phyloP scores from a whole-genome alignment of 2,329 filamentous ascomycete species.

The Zasmidium cellare region DNA sequence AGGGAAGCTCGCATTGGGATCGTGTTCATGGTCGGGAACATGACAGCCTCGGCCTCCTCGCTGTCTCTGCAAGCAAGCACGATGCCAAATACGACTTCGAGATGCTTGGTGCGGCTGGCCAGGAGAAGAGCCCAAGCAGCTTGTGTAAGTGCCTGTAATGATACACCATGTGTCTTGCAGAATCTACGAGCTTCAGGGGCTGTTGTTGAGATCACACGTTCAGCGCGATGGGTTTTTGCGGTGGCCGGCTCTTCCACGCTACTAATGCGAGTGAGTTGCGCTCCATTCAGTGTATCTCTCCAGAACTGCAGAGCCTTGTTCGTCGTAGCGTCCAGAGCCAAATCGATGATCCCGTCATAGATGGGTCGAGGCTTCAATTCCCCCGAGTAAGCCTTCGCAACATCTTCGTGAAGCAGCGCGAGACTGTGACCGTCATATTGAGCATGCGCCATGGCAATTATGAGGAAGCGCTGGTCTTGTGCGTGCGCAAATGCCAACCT shows the following conservation, averaged over 20 bases:
- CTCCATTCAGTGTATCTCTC: slow-evolving; percentile 64
- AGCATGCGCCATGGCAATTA: slow-evolving; percentile 78
- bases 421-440: slow-evolving; percentile 90
- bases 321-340: slow-evolving; percentile 51
- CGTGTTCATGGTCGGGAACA: slow-evolving; percentile 94
- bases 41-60: slow-evolving; percentile 63
- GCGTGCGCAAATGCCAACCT: slow-evolving; percentile 42
- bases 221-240: slow-evolving; percentile 41
- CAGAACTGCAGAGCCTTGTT: slow-evolving; percentile 64
- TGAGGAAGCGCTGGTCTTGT: slow-evolving; percentile 41
- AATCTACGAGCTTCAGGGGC: slow-evolving; percentile 53
- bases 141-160: slow-evolving; percentile 74
- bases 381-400: slow-evolving; percentile 62
- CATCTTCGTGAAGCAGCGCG: slow-evolving; percentile 68
- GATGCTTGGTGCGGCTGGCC: slow-evolving; percentile 59
- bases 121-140: slow-evolving; percentile 73
- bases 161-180: slow-evolving; percentile 67
- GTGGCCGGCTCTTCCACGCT: slow-evolving; percentile 24
- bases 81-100: slow-evolving; percentile 80
- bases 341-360: slow-evolving; percentile 57
- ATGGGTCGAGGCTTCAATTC: slow-evolving; percentile 41
- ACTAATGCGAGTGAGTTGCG: slow-evolving; percentile 44
- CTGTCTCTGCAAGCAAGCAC: slow-evolving; percentile 83
- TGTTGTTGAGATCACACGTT: slow-evolving; percentile 48
- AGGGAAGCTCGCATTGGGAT: slow-evolving; percentile 72